Conservation (phyloP, 108 stramenopile genomes). For the Heterococcus sp. region DNA sequence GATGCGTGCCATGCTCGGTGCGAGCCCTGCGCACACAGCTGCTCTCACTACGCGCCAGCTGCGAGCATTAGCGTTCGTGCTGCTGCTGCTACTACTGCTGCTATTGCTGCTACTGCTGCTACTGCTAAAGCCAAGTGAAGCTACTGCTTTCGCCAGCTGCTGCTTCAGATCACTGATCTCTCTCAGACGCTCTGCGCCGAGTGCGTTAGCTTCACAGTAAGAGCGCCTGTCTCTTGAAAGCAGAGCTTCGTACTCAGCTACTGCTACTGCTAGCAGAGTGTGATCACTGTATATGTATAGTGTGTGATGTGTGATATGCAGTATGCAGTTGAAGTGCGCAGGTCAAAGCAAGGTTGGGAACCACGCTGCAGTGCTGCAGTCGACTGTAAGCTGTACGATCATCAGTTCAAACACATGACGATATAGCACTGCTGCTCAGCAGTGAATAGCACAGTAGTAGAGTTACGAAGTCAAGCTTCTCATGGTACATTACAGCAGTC, state of each 20-base stretch:
- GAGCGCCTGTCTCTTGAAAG: conserved; percentile 11
- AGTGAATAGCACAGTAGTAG: too few relatives aligned
- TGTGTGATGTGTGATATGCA: too few relatives aligned
- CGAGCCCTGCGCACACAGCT: conserved; percentile 85
- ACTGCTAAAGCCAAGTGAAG: conserved; percentile 31
- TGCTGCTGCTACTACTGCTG: conserved; percentile 4
- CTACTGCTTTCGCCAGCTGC: conserved; percentile 42
- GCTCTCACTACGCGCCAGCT: conserved; percentile 72
- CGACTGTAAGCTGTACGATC: too few relatives aligned
- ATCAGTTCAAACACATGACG: too few relatives aligned
- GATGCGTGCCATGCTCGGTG: conserved; percentile 72
- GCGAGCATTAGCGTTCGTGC: conserved; percentile 35
- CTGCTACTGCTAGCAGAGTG: conserved; percentile 49
- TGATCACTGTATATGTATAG: too few relatives aligned
- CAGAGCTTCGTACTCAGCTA: conserved; percentile 20
- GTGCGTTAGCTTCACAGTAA: conserved; percentile 30
- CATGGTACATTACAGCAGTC: too few relatives aligned
- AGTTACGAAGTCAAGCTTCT: too few relatives aligned
- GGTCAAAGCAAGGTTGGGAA: too few relatives aligned
- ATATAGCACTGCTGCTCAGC: too few relatives aligned
- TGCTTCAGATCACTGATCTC: conserved; percentile 29
- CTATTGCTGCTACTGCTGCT: conserved; percentile 28
- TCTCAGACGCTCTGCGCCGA: conserved; percentile 30
- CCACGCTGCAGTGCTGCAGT: too few relatives aligned
- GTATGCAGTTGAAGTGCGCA: too few relatives aligned